Evolutionary conservation across 805 yeast genomes (phyloP).

Genomic region (Teunomyces tritomae): DNA sequence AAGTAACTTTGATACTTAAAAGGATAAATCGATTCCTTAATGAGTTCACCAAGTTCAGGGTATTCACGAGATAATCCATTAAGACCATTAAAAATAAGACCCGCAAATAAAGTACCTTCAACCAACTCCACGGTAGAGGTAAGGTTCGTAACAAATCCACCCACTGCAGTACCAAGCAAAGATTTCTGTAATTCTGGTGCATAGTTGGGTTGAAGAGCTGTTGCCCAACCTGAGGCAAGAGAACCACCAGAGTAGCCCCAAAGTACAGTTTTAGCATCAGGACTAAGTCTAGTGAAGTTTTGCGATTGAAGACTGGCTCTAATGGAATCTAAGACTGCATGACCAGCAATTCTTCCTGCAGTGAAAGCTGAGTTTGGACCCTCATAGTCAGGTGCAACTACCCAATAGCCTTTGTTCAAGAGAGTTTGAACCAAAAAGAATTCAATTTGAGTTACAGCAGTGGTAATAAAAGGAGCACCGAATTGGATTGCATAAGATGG

Average conservation of each 20-base stretch:
- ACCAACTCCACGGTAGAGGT: constrained; percentile 21
- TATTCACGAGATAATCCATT: constrained; percentile 30
- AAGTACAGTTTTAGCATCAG: constrained; percentile 13
- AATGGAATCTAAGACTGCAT: constrained; percentile 17
- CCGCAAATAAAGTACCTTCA: constrained; percentile 26
- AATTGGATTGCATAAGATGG: constrained; percentile 16
- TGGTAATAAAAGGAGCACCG: constrained; percentile 7
- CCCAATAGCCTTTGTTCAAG: constrained; percentile 19
- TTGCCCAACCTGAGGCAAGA: constrained; percentile 23
- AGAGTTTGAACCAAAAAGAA: constrained; percentile 12
- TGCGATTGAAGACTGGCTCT: constrained; percentile 14
- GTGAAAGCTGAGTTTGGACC: constrained; percentile 19
- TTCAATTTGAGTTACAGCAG: constrained; percentile 13
- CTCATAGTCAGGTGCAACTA: constrained; percentile 19
- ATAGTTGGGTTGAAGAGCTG: constrained; percentile 19
- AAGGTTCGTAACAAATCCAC: constrained; percentile 35
- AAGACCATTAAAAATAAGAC: constrained; percentile 27
- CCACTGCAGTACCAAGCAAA: constrained; percentile 31
- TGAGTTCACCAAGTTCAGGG: constrained; percentile 16
- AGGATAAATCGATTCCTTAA: background rate
- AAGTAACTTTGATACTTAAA: background rate
- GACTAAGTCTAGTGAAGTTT: constrained; percentile 12
- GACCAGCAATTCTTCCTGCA: constrained; percentile 19
- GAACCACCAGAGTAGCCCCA: constrained; percentile 29
- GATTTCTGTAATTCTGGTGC: constrained; percentile 18